These are phyloP conservation scores for Brassica napus DNA, from an alignment of 345 rosid genomes.

Conservation along the genomic window Da-Ae NC_063434.1:23297001-23297500, in stretches of 20 bases:
- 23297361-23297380: neutral
- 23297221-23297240: neutral
- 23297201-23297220: neutral
- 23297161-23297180: too few species aligned
- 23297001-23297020: too few species aligned
- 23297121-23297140: too few species aligned
- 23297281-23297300: neutral
- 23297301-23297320: neutral
- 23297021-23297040: too few species aligned
- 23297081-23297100: too few species aligned
- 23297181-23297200: too few species aligned
- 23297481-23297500: neutral
- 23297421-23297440: neutral
- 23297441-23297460: neutral
- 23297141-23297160: too few species aligned
- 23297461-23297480: neutral
- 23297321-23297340: conserved; percentile 6
- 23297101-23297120: too few species aligned
- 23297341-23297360: neutral
- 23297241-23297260: neutral
- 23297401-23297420: neutral
- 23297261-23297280: neutral
- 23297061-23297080: too few species aligned
- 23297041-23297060: too few species aligned
- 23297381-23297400: conserved; percentile 3